Evolutionary conservation across 768 basidiomycete genomes (phyloP).

Genomic region (Sarcodon sp.): DNA sequence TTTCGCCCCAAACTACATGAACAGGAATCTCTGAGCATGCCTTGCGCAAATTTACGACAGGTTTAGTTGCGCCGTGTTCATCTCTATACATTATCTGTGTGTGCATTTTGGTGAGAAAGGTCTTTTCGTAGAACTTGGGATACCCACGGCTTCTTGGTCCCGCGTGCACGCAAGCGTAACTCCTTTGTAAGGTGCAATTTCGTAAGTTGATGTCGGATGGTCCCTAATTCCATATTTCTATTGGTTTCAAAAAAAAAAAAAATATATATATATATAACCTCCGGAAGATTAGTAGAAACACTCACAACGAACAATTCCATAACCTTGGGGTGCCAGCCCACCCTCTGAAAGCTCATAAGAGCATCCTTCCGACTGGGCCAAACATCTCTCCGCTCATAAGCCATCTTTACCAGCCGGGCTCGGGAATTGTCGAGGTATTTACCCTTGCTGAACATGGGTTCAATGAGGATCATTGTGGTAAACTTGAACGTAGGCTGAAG

Average conservation of each 20-base stretch:
- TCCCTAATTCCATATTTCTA: conserved; percentile 31
- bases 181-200: conserved; percentile 20
- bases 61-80: conserved; percentile 36
- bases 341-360: conserved; percentile 19
- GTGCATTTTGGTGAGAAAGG: not conserved
- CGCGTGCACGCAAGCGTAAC: conserved; percentile 45
- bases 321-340: conserved; percentile 42
- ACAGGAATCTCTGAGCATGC: conserved; percentile 29
- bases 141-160: conserved; percentile 47
- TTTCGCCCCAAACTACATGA: conserved; percentile 38
- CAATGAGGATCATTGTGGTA: conserved; percentile 41
- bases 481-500: conserved; percentile 33
- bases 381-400: conserved; percentile 34
- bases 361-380: conserved; percentile 39
- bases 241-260: not conserved
- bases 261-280: too few relatives aligned
- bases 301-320: conserved; percentile 38
- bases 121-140: too few relatives aligned
- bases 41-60: conserved; percentile 32
- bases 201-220: conserved; percentile 18
- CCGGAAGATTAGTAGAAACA: conserved; percentile 2
- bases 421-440: conserved; percentile 29
- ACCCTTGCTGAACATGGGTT: conserved; percentile 47
- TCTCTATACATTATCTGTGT: conserved; percentile 53
- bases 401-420: conserved; percentile 27